Evolutionary conservation across 2,329 filamentous ascomycete genomes (phyloP), one percentile per base, ranked within the genome.

Genomic region (Calonectria honghensis): DNA sequence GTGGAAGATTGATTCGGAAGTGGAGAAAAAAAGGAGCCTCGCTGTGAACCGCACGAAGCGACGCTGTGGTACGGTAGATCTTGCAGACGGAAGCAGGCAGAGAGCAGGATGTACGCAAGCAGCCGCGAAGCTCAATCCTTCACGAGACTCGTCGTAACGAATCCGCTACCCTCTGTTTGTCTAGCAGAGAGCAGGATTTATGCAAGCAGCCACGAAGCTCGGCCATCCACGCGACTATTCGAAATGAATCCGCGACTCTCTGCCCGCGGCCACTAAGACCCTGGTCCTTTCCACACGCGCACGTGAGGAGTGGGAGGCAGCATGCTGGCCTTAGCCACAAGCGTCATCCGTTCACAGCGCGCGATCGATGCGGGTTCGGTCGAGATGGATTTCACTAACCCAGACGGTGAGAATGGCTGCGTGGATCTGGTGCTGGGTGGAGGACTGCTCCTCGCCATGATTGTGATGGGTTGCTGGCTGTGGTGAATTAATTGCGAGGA

Each of bases 41-140:
- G 65, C 50, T 37, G 31, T 51, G 52, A 51, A 57, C 50, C 50
- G 65, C 65, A 68, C 65, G 51, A 59, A 54, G 65, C 50, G 35
- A 68, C 64, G 35, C 65, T 45, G 51, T 37, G n/a, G 65, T 54
- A n/a, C 11, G 59, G 65, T 39, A 68, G 39, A 51, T 51, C 52
- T 57, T 51, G 65, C 65, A 41, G 24, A 68, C 65, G 65, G 65
- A 68, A 39, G 51, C 65, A 31, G 65, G 41, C 65, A 68, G 35
- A 68, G 65, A 68, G 65, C 65, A 68, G 52, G 65, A 45, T 31
- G 51, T 68, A 24, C 51, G 65, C 65, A 57, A 68, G 65, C 31
- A 57, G 32, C 50, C 27, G 31, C 65, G 57, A 31, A 52, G 65
- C 65, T 13, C 48, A 13, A 68, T 51, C 65, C 52, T 68, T 11